Percentiles rank a stretch among this genome's conserved stretches.
Conservation (phyloP, 768 basidiomycete genomes). For the Leccinellum albellum region DNA sequence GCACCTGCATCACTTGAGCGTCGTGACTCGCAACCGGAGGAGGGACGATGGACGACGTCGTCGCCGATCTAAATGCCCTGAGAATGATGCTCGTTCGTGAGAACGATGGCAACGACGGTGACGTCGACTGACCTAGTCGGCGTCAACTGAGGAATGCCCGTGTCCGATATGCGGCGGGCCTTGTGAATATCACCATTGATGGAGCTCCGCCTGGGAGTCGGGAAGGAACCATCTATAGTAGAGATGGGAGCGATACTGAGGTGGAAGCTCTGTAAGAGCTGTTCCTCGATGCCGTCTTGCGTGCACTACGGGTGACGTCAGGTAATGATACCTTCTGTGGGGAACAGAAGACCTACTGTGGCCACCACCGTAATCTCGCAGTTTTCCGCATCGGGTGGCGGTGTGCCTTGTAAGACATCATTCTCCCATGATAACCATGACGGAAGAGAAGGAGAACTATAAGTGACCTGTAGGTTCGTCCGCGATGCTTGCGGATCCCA, state of each 20-base stretch:
- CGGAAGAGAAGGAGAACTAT: constrained; percentile 77
- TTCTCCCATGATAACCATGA: constrained; percentile 87
- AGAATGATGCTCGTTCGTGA: constrained; percentile 4
- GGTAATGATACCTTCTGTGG: neutral
- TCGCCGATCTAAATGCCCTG: constrained; percentile 32
- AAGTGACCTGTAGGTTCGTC: constrained; percentile 72
- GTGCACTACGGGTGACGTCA: constrained; percentile 38
- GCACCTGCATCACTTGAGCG: constrained; percentile 71
- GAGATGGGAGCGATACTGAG: constrained; percentile 70
- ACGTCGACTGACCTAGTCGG: constrained; percentile 25
- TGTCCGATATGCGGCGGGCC: constrained; percentile 41
- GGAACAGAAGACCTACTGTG: constrained; percentile 47
- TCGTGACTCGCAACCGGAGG: constrained; percentile 46
- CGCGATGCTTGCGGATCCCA: constrained; percentile 96
- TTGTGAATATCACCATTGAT: constrained; percentile 41
- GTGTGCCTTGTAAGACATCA: constrained; percentile 77
- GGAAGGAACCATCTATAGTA: constrained; percentile 42
- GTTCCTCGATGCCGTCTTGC: constrained; percentile 72
- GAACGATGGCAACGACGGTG: neutral
- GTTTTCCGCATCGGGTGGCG: constrained; percentile 69
- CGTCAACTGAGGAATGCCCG: constrained; percentile 32
- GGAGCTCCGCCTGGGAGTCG: constrained; percentile 45
- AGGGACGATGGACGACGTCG: constrained; percentile 25
- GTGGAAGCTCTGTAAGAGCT: constrained; percentile 61
- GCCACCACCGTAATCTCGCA: constrained; percentile 75